Percentiles rank a stretch among this genome's conserved stretches.
phyloP scores from a whole-genome alignment of 1,284 basidiomycete genomes.

The Trichosporon coremiiforme region DNA sequence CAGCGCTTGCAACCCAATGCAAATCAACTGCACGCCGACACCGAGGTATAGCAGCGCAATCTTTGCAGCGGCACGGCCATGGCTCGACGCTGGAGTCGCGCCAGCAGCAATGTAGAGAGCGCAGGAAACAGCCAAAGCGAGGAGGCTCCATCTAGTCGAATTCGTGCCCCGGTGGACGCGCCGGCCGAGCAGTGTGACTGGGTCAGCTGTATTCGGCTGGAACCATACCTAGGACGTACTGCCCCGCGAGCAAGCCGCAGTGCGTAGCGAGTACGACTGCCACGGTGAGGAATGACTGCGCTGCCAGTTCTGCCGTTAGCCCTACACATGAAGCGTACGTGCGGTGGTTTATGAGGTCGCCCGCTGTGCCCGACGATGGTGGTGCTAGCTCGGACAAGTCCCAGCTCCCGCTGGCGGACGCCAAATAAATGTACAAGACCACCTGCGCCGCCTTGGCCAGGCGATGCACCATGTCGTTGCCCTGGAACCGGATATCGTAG shows the following conservation, averaged over 20 bases:
- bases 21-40: constrained; percentile 33
- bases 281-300: constrained; percentile 37
- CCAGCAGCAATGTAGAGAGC: constrained; percentile 31
- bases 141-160: constrained; percentile 5
- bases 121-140: constrained; percentile 28
- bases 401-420: constrained; percentile 44
- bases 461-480: constrained; percentile 43
- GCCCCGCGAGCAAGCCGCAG: constrained; percentile 31
- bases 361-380: neutral
- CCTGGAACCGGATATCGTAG: constrained; percentile 43
- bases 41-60: constrained; percentile 40
- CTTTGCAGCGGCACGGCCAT: constrained; percentile 28
- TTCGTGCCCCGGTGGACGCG: neutral
- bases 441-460: constrained; percentile 40
- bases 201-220: neutral
- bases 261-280: constrained; percentile 33
- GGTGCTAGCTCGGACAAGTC: neutral
- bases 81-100: constrained; percentile 27
- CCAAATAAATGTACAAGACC: constrained; percentile 41
- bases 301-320: neutral
- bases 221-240: constrained; percentile 28
- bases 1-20: constrained; percentile 22
- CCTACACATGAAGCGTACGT: neutral
- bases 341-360: constrained; percentile 5
- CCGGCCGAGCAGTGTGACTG: neutral